Conservation (phyloP, 305 asterid species). For the Solanum hybrid region DNA sequence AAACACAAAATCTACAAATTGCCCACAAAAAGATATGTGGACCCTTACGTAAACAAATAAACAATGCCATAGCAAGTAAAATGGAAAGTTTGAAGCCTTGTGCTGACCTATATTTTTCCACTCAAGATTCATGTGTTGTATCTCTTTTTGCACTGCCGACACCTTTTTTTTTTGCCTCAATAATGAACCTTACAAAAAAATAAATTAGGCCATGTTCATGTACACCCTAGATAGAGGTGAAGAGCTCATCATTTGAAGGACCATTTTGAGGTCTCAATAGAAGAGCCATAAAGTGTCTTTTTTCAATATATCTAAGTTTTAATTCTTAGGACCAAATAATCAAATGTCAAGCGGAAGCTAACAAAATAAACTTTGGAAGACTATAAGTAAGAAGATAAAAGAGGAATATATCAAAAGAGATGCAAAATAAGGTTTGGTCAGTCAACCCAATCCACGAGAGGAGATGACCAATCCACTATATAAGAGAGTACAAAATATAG, state of each 20-base stretch:
- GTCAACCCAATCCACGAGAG: not conserved
- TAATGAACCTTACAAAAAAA: not conserved
- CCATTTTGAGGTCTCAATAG: not conserved
- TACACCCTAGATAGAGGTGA: not conserved
- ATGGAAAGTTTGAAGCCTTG: not conserved
- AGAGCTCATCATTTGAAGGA: not conserved
- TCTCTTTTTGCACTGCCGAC: slow-evolving; percentile 34
- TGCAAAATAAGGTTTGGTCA: not conserved
- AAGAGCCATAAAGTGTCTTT: not conserved
- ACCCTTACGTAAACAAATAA: slow-evolving; percentile 11
- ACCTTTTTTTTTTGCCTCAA: not conserved
- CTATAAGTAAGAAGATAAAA: not conserved
- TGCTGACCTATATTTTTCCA: not conserved
- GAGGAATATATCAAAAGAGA: not conserved
- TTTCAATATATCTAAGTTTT: not conserved
- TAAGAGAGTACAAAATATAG: not conserved
- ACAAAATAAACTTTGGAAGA: not conserved
- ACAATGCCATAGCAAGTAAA: not conserved
- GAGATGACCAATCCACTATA: not conserved
- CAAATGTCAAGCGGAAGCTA: not conserved
- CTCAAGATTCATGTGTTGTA: slow-evolving; percentile 1
- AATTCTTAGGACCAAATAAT: not conserved
- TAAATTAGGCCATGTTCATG: not conserved
- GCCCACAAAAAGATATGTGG: slow-evolving; percentile 24
- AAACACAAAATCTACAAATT: slow-evolving; percentile 1